phyloP scores from a whole-genome alignment of 2,329 filamentous ascomycete species.

The Penicillium digitatum region DNA sequence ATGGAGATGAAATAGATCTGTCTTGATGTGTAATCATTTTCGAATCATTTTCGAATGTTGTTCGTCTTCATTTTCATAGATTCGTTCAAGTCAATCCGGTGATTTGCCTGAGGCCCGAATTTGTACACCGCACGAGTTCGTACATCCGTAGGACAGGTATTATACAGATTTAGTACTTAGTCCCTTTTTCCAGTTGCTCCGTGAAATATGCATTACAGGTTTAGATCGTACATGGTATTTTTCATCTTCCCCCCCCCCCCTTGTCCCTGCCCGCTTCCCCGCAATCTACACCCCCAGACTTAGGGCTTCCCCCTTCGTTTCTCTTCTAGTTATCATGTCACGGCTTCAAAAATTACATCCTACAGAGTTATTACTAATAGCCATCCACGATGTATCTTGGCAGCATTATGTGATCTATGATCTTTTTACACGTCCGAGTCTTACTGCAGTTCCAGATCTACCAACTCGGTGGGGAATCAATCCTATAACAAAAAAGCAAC shows the following conservation, averaged over 20 bases:
- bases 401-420: conserved; percentile 18
- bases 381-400: no score
- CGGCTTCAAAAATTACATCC: no score
- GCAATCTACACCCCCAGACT: conserved; percentile 18
- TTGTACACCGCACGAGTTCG: not conserved
- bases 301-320: not conserved
- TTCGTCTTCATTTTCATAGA: conserved; percentile 3
- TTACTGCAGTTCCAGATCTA: conserved; percentile 7
- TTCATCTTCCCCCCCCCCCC: no score
- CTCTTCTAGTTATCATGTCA: no score
- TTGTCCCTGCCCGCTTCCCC: conserved; percentile 6
- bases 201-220: no score
- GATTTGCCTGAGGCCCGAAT: conserved; percentile 5
- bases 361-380: no score
- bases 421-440: conserved; percentile 20
- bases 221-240: no score
- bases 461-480: conserved; percentile 20
- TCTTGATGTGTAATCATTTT: no score
- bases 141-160: not conserved
- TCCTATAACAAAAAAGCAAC: conserved; percentile 9
- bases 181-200: no score
- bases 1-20: not conserved
- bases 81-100: conserved; percentile 13
- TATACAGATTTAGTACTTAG: not conserved
- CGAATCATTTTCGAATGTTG: no score